Conservation (phyloP, 306 rosid genomes). For the Lotus japonicus region DNA sequence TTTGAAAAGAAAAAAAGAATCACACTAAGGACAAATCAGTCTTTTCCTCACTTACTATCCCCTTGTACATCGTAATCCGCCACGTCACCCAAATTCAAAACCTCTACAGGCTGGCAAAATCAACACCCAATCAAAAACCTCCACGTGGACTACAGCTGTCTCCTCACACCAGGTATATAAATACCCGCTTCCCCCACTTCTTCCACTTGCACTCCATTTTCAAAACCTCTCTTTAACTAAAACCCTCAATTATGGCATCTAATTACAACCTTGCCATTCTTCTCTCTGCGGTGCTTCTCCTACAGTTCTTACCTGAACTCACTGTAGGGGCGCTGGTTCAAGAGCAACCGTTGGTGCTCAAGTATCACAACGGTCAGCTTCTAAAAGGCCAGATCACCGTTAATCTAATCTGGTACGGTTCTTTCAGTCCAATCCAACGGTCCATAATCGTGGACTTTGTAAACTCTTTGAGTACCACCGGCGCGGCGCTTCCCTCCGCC, state of each 20-base stretch:
- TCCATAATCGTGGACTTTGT: constrained; percentile 72
- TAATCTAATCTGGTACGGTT: constrained; percentile 82
- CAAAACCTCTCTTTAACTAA: not conserved
- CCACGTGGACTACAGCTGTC: constrained; percentile 55
- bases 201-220: too few species aligned
- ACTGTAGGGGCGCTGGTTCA: constrained; percentile 41
- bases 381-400: constrained; percentile 72
- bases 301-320: not conserved
- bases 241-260: constrained; percentile 9
- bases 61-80: constrained; percentile 7
- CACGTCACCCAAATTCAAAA: constrained; percentile 25
- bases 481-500: constrained; percentile 38
- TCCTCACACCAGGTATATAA: constrained; percentile 25
- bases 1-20: not conserved
- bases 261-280: constrained; percentile 27
- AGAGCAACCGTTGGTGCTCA: constrained; percentile 63
- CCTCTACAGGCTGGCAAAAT: constrained; percentile 42
- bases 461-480: constrained; percentile 34
- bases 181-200: not conserved
- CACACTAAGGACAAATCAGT: constrained; percentile 14
- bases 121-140: fast-evolving
- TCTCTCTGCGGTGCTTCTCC: not conserved
- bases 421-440: constrained; percentile 67
- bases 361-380: constrained; percentile 83
- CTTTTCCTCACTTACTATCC: not conserved